phyloP scores from a whole-genome alignment of 139 green algal genomes.

The Chlamydomonas incerta region DNA sequence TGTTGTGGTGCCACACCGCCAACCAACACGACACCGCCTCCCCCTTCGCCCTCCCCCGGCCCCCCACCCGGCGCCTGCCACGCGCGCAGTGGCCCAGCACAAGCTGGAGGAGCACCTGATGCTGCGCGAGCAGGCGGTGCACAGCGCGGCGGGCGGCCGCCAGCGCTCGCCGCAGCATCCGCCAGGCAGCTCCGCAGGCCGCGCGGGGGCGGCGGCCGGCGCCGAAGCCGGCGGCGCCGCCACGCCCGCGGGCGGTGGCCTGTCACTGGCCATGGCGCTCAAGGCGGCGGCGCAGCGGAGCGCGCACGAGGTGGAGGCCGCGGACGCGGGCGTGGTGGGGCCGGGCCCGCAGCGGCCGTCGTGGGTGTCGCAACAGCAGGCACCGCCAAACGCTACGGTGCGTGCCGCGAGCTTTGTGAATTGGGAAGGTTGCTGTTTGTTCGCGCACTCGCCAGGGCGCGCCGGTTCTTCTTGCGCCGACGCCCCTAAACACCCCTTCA shows the following conservation, averaged over 20 bases:
- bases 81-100: conserved; percentile 41
- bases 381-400: background rate
- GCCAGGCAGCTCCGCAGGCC: background rate
- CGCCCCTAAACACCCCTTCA: too few species aligned
- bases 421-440: too few species aligned
- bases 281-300: conserved; percentile 12
- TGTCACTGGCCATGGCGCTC: conserved; percentile 14
- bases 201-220: background rate
- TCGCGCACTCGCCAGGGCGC: too few species aligned
- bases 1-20: too few species aligned
- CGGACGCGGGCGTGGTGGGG: background rate
- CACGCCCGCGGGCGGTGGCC: background rate
- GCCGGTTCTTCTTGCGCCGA: too few species aligned
- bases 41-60: too few species aligned
- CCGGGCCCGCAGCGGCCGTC: background rate
- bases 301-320: conserved; percentile 14
- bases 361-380: background rate
- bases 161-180: background rate
- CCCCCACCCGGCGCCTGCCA: too few species aligned
- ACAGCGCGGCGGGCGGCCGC: too few species aligned
- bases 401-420: too few species aligned
- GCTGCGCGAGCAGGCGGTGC: conserved; percentile 20
- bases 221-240: background rate
- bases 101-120: conserved; percentile 42
- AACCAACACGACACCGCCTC: too few species aligned